These are phyloP conservation scores for Colletotrichum nymphaeae DNA, from an alignment of 2,329 filamentous ascomycete genomes.

Conservation along the genomic window DNA sequence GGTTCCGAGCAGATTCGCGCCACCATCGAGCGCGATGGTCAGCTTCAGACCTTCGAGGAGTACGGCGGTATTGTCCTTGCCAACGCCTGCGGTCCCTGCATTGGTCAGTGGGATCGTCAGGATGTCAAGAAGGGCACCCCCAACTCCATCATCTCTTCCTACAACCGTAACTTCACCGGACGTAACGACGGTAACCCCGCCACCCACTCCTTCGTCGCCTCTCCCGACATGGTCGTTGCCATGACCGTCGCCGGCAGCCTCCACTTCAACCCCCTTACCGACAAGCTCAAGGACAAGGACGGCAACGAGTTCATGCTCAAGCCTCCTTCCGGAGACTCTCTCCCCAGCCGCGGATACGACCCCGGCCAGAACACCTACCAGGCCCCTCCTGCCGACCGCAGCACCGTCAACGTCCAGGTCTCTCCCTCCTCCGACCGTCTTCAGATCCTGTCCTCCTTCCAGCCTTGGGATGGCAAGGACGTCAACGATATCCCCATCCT, in stretches of 20 bases:
- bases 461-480: slow-evolving; percentile 93
- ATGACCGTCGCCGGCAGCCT: slow-evolving; percentile 85
- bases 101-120: slow-evolving; percentile 93
- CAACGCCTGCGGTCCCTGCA: slow-evolving; percentile 93
- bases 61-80: slow-evolving; percentile 95
- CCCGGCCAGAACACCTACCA: slow-evolving; percentile 95
- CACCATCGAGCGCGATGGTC: slow-evolving; percentile 90
- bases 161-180: slow-evolving; percentile 99
- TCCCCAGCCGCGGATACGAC: slow-evolving; percentile 87
- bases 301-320: slow-evolving; percentile 95
- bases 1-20: slow-evolving; percentile 97
- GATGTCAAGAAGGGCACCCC: slow-evolving; percentile 95
- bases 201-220: slow-evolving; percentile 93
- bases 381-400: slow-evolving; percentile 86
- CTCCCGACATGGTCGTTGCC: slow-evolving; percentile 89
- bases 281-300: slow-evolving; percentile 92
- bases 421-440: slow-evolving; percentile 93
- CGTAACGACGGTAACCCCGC: slow-evolving; percentile 97
- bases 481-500: slow-evolving; percentile 86
- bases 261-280: slow-evolving; percentile 94
- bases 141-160: slow-evolving; percentile 98
- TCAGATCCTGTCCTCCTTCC: slow-evolving; percentile 88
- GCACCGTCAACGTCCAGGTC: slow-evolving; percentile 80
- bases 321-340: slow-evolving; percentile 81
- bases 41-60: slow-evolving; percentile 94